A percentile compares a stretch with the other conserved stretches of the same genome.
phyloP scores from a whole-genome alignment of 208 protist genomes.

The Dictyostelium gargantuum region DNA sequence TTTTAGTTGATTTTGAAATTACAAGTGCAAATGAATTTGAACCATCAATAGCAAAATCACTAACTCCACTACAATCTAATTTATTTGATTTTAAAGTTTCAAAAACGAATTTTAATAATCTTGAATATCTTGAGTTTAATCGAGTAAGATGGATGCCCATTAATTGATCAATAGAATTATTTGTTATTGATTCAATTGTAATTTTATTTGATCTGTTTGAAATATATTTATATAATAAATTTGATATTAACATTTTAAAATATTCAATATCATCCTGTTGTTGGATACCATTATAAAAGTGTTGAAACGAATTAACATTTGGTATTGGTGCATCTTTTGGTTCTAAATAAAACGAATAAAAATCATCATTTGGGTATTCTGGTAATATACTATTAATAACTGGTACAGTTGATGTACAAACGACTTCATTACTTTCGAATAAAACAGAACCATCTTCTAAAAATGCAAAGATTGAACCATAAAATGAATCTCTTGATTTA shows the following conservation, averaged over 20 bases:
- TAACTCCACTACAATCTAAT: neutral
- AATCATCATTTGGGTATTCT: slow-evolving; percentile 1
- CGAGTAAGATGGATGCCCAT: neutral
- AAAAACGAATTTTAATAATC: neutral
- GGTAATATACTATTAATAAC: neutral
- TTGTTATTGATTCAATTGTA: neutral
- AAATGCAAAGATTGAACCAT: neutral
- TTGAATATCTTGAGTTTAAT: neutral
- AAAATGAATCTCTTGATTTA: neutral
- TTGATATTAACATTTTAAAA: neutral
- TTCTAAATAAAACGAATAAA: neutral
- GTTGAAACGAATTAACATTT: too few relatives aligned
- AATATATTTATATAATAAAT: neutral
- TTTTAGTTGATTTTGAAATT: neutral
- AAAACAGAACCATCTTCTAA: neutral
- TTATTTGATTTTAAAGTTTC: neutral
- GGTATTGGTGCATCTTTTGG: neutral
- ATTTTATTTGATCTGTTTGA: neutral
- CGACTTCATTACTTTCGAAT: neutral
- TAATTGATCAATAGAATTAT: neutral
- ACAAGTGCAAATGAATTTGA: neutral
- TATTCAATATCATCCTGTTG: too few relatives aligned
- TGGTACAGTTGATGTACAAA: neutral
- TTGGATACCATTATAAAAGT: too few relatives aligned
- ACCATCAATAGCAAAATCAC: neutral